Evolutionary conservation across 441 rosid genomes (phyloP), one percentile per base, ranked within the genome.

Genomic region (Gossypium trilobum): DNA sequence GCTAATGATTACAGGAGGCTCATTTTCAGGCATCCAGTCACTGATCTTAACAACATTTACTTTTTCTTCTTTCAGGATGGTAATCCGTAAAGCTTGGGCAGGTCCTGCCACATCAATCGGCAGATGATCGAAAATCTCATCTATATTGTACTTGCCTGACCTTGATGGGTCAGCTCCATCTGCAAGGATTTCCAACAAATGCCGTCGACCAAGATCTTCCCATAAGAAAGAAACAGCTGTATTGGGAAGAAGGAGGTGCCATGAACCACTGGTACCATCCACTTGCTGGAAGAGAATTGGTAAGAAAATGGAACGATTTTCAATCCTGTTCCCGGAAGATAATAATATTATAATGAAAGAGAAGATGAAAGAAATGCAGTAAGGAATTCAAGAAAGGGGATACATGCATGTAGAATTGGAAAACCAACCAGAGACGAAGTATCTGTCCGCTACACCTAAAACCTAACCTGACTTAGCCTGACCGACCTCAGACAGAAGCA

Each of bases 1-100:
- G 75, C 79, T 73, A 75, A 78, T 75, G 50, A 79, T 74, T 68
- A 83, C 78, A 25, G 84, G 51, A 63, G 90, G 78, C 75, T 91
- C 98, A 84, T 84, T 82, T 84, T 88, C 95, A 63, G 98, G 99
- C 97, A 91, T 85, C 97, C 92, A 91, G 82, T 95, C 99, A 80
- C 87, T 83, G 82, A 93, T 84, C 82, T 82, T 89, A 52, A 93
- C 85, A 66, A 91, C 82, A 83, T 91, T 90, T 69, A 81, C 81
- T 82, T 83, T 91, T 82, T 90, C 97, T 80, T 93, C 97, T 83
- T 90, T 93, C 29, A 87, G 69, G 79, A 95, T 80, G 74, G 94
- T 89, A 84, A 93, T 88, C 73, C 97, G 89, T 70, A 93, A 84
- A 78, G 98, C 95, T 80, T 82, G 89, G 63, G 87, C 66, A 73